These are phyloP conservation scores for Pseudonitzschia multiseries DNA, from an alignment of 108 stramenopile species.

Conservation along the genomic window DNA sequence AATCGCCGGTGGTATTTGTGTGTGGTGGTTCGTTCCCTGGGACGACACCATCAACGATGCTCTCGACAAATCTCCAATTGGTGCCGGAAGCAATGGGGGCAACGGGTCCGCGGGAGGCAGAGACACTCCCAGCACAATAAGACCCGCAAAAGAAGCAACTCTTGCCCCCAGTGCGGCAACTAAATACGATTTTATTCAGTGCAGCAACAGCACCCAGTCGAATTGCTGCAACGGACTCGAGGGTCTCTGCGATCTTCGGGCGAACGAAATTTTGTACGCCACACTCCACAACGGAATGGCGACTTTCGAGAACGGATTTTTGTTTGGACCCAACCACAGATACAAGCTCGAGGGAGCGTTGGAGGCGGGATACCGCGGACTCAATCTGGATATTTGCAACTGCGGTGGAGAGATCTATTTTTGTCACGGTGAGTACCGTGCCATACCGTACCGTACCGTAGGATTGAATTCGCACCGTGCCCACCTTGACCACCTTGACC, in stretches of 20 bases:
- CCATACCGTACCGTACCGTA: too few species aligned
- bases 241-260: conserved; percentile 54
- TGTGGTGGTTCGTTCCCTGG: conserved; percentile 40
- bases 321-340: conserved; percentile 56
- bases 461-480: too few species aligned
- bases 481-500: too few species aligned
- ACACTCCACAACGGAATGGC: conserved; percentile 71
- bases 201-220: background rate
- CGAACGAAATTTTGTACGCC: conserved; percentile 59
- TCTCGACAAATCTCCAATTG: conserved; percentile 2
- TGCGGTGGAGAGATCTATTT: conserved; percentile 56
- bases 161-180: conserved; percentile 10
- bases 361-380: conserved; percentile 64
- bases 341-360: conserved; percentile 58
- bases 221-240: conserved; percentile 70
- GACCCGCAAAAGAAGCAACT: conserved; percentile 11
- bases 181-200: conserved; percentile 30
- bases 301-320: conserved; percentile 42
- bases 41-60: conserved; percentile 29
- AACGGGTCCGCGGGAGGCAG: background rate
- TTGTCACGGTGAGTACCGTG: conserved; percentile 42
- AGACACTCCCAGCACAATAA: background rate
- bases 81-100: conserved; percentile 7
- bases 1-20: conserved; percentile 15
- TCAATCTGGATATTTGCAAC: conserved; percentile 66